Evolutionary conservation across 176 grass and related monocot species (phyloP), one percentile per base, ranked within the genome.

Genomic region (Eragrostis curvula): DNA sequence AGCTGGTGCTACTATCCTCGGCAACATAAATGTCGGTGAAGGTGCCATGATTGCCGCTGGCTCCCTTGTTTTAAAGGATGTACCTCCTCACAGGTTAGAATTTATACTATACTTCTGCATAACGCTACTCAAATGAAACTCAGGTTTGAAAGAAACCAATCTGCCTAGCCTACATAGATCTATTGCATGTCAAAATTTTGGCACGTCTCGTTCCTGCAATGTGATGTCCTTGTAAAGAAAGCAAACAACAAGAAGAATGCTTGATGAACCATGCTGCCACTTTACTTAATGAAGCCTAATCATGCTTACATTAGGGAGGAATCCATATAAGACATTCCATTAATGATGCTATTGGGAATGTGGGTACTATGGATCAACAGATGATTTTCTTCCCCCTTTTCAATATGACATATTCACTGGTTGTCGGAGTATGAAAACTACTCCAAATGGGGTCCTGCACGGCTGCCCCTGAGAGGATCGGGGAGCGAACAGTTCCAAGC

Each of bases 1-100:
- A 89, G 96, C 96, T 80, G 89, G 96, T 84, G 91, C 93, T 64
- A 99, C 91, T 24, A 80, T 99, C 85, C 96, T 99, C 16, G 96
- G 96, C 17, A 99, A 94, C 82, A 99, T 98, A 86, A 78, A 75
- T 61, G 89, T 99, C 48, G 93, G 96, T 18, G 93, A 96, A 87
- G 93, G 96, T 83, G 96, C 93, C 76, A 99, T 99, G 96, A 80
- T 99, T 66, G 96, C 96, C 9, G 89, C 96, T 52, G 96, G 93
- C 64, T 99, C 96, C 86, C 85, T 99, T 88, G 91, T 99, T 74
- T 71, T 99, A 70, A 99, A 99, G 80, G 42, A 99, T 88, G 87
- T 99, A 65, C 89, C 96, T 90, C 85, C 96, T 62, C 96, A 99
- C 90, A 99, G 96, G 96, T 99, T 68, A 73, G 83, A 71, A 77